phyloP scores from a whole-genome alignment of 1,284 basidiomycete species.

The Moniliella sp. region DNA sequence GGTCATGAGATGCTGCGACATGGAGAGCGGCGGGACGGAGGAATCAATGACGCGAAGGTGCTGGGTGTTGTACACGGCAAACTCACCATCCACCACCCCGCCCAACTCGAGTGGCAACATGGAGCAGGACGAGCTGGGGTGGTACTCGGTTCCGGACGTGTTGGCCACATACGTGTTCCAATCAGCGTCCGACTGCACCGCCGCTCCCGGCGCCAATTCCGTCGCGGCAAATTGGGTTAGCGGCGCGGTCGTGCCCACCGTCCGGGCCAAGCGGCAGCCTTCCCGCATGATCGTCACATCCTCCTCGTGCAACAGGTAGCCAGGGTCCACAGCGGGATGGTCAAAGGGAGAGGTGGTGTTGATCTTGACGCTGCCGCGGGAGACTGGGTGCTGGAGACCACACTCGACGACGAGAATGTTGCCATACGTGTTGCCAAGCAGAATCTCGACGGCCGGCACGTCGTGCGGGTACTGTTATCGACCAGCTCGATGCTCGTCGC shows the following conservation, averaged over 20 bases:
- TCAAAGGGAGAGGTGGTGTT: constrained; percentile 10
- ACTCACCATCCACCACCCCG: constrained; percentile 46
- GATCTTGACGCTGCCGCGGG: constrained; percentile 19
- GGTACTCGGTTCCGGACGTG: constrained; percentile 26
- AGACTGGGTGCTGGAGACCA: constrained; percentile 20
- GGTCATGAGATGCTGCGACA: too few species aligned
- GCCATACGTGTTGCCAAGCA: constrained; percentile 14
- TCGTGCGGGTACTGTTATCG: constrained; percentile 6
- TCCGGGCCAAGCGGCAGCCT: constrained; percentile 15
- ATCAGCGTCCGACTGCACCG: constrained; percentile 6
- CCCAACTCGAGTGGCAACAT: constrained; percentile 46
- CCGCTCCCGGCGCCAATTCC: constrained; percentile 7
- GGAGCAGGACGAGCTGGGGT: constrained; percentile 44
- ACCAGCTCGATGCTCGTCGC: constrained; percentile 42
- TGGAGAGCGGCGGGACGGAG: too few species aligned
- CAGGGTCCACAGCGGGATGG: constrained; percentile 15
- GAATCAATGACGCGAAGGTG: too few species aligned
- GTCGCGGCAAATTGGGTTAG: constrained; percentile 4
- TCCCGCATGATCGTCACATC: constrained; percentile 15
- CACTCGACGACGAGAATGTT: constrained; percentile 11
- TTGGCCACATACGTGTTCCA: constrained; percentile 18
- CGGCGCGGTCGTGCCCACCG: constrained; percentile 9
- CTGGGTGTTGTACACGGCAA: constrained; percentile 48
- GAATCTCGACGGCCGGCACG: constrained; percentile 17
- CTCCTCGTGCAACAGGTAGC: constrained; percentile 11